These are phyloP conservation scores for Ceratocystis alfenasii DNA, from an alignment of 2,329 filamentous ascomycete species.

Conservation along the genomic window DNA sequence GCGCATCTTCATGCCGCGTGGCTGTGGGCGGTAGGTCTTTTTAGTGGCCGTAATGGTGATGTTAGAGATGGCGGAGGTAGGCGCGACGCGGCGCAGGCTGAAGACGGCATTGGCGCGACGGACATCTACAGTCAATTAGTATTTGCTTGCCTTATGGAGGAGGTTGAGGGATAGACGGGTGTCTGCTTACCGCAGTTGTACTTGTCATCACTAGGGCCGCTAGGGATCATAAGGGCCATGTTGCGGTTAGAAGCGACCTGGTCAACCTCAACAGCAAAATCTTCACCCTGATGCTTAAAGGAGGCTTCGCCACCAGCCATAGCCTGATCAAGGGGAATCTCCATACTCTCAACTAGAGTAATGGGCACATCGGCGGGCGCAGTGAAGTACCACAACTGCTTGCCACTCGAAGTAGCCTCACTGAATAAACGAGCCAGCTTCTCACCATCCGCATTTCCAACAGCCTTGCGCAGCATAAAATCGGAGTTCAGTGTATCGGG, in stretches of 20 bases:
- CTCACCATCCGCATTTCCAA: constrained; percentile 32
- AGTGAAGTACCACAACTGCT: constrained; percentile 72
- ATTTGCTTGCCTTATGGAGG: background rate
- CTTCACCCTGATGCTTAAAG: constrained; percentile 50
- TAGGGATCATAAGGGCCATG: constrained; percentile 20
- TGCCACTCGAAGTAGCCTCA: constrained; percentile 49
- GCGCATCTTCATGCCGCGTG: constrained; percentile 53
- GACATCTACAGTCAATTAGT: constrained; percentile 4
- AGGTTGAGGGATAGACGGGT: background rate
- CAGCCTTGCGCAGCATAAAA: constrained; percentile 42
- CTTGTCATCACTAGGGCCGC: constrained; percentile 19
- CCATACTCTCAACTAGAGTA: constrained; percentile 51
- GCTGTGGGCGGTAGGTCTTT: constrained; percentile 48
- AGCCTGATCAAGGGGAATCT: constrained; percentile 45
- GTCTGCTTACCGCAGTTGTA: constrained; percentile 20
- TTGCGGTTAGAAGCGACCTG: constrained; percentile 36
- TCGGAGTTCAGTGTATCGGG: constrained; percentile 38
- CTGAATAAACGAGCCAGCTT: constrained; percentile 45
- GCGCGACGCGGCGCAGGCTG: constrained; percentile 19
- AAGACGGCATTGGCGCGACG: constrained; percentile 17
- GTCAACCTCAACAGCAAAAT: constrained; percentile 49
- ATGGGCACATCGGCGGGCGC: constrained; percentile 59
- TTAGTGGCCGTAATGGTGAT: constrained; percentile 18
- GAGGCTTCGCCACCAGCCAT: constrained; percentile 39
- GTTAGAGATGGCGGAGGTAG: constrained; percentile 8